Evolutionary conservation across 768 basidiomycete genomes (phyloP).

Genomic region (Phylloporus arenicola): DNA sequence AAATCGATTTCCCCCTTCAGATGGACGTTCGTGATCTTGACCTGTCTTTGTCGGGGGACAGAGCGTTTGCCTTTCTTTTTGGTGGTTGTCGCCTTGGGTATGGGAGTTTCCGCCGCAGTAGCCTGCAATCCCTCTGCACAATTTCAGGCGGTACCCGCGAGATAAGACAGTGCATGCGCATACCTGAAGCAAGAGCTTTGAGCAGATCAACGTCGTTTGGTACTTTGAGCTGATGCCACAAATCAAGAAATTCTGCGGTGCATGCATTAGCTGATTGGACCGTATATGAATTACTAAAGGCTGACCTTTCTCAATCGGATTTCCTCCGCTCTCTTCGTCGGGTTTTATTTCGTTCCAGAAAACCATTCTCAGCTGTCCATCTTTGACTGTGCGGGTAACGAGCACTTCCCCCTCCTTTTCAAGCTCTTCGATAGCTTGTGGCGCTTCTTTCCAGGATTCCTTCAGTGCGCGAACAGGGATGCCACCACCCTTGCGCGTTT

Average conservation of each 20-base stretch:
- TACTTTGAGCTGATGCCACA: conserved; percentile 82
- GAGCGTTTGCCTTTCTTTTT: conserved; percentile 84
- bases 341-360: conserved; percentile 89
- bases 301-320: conserved; percentile 75
- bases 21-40: conserved; percentile 85
- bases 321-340: conserved; percentile 63
- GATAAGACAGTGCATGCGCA: conserved; percentile 8
- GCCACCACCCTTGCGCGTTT: conserved; percentile 79
- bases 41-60: conserved; percentile 66
- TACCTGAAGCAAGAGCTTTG: conserved; percentile 71
- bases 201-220: conserved; percentile 83
- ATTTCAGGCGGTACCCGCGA: background rate
- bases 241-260: conserved; percentile 69
- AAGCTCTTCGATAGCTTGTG: conserved; percentile 79
- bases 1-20: conserved; percentile 83
- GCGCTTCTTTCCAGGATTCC: conserved; percentile 89
- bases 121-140: conserved; percentile 71
- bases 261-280: conserved; percentile 4
- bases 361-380: conserved; percentile 77
- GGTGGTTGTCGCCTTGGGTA: conserved; percentile 53
- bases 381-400: conserved; percentile 80
- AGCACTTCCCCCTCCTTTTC: conserved; percentile 85
- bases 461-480: conserved; percentile 79
- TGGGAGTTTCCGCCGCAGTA: conserved; percentile 58
- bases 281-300: background rate